Base-by-base conservation (phyloP, 306 rosid species). In the Cicer yamashitae region DNA sequence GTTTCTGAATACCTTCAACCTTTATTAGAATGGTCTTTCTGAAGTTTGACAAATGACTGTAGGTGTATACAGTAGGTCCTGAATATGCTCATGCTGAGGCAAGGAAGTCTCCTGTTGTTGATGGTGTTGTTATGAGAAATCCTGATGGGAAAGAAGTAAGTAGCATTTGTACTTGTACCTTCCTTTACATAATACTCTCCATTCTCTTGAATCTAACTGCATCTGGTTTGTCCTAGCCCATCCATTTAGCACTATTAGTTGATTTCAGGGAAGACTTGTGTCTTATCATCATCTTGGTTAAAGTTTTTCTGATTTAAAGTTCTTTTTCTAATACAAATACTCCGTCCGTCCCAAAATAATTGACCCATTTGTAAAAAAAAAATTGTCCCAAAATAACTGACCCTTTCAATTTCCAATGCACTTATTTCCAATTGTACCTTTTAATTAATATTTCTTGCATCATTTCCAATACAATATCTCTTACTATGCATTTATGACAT, bases 11-110 rank as follows among this genome's bases (percentile, higher is more conserved):
- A 66, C 39, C 59, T 79, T 81, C 70, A 53, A 47, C 17, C 76
- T 40, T 40, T 17, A 44, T 53, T 10, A 17, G 66, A 74, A n/a
- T 75, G 65, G 75, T 71, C 59, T 67, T 67, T 67, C 43, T 45
- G 76, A 82, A 40, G 82, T 67, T 77, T 77, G 70, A 68, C 54
- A 57, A 78, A 76, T 84, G 64, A 60, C 62, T 84, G 67, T 79
- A 94, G 99, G 99, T 94, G 73, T 94, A 94, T 75, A 94, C 99
- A 2, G 99, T 94, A 66, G 99, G 97, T 63, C 93, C 96, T 52
- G 99, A 94, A 88, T 94, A 94, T 88, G 99, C 99, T 17, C 99
- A 94, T 85, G 99, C 99, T 25, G 99, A 94, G 89, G 99, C 99
- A 72, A 91, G 99, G 85, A 94, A 94, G 83, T 94, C 99, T 84